A percentile compares a stretch with the other conserved stretches of the same genome.
Conservation (phyloP, 2,329 filamentous ascomycete genomes). For the Albifimbria verrucaria region DNA sequence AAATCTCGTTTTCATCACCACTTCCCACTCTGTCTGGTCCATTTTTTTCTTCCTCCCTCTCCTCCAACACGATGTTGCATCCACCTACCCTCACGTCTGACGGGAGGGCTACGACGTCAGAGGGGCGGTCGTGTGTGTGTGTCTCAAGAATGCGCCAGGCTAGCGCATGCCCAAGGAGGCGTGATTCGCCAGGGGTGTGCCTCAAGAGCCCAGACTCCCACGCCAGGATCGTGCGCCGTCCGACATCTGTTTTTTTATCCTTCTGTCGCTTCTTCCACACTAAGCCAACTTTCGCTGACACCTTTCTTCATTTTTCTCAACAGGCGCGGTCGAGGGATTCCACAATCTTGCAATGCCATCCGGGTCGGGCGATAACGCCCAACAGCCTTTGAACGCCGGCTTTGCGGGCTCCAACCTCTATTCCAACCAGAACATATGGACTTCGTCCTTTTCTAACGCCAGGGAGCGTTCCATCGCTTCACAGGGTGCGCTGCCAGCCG, state of each 20-base stretch:
- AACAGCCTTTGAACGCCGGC: constrained; percentile 38
- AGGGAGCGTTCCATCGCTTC: constrained; percentile 38
- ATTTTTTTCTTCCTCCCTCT: background rate
- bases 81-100: constrained; percentile 5
- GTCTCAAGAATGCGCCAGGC: constrained; percentile 32
- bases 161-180: constrained; percentile 23
- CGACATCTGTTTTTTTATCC: constrained; percentile 14
- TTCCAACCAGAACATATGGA: constrained; percentile 32
- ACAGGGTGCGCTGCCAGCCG: constrained; percentile 37
- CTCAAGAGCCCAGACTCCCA: constrained; percentile 16
- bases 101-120: constrained; percentile 28
- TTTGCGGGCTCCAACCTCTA: constrained; percentile 34
- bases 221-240: constrained; percentile 5
- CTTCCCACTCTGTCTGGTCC: background rate
- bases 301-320: constrained; percentile 6
- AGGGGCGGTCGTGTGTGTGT: constrained; percentile 25
- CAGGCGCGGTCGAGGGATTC: constrained; percentile 37
- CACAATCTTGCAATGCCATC: constrained; percentile 34
- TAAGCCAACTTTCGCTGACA: constrained; percentile 15
- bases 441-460: constrained; percentile 37
- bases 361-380: constrained; percentile 25
- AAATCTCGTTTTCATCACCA: too few species aligned
- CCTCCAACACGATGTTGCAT: background rate
- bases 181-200: constrained; percentile 24
- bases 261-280: constrained; percentile 1